Evolutionary conservation across 2,329 filamentous ascomycete species (phyloP).

Genomic region (Incumbomyces lentus): DNA sequence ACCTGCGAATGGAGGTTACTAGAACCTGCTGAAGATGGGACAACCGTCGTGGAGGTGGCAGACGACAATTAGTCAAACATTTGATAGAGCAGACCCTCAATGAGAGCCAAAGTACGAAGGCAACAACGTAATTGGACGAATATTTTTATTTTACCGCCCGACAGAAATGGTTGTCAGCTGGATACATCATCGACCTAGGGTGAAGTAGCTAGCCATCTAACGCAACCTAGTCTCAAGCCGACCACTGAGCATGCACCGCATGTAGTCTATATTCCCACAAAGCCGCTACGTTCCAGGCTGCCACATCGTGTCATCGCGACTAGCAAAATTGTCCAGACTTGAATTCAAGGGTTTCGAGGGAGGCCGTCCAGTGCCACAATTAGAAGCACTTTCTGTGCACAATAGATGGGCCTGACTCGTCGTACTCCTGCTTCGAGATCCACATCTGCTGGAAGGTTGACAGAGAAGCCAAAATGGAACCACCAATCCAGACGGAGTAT

Average conservation of each 20-base stretch:
- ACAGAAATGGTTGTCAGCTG: constrained; percentile 6
- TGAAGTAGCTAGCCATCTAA: neutral
- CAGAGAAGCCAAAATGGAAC: constrained; percentile 97
- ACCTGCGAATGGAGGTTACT: constrained; percentile 78
- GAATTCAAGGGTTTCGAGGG: neutral
- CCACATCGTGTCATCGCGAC: neutral
- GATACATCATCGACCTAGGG: constrained; percentile 5
- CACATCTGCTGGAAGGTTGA: constrained; percentile 99
- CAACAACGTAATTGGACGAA: too few relatives aligned
- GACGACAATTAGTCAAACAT: neutral
- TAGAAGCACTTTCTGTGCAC: constrained; percentile 99
- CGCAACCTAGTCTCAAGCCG: constrained; percentile 3
- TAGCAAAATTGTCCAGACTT: constrained; percentile 1
- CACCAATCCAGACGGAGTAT: constrained; percentile 99
- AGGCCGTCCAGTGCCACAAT: constrained; percentile 28
- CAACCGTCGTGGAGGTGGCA: constrained; percentile 26
- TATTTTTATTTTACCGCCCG: constrained; percentile 4
- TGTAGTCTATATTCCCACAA: constrained; percentile 5
- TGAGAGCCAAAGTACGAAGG: too few relatives aligned
- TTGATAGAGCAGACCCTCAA: too few relatives aligned
- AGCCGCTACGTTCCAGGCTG: neutral
- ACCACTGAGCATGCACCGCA: constrained; percentile 2
- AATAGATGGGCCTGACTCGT: constrained; percentile 98
- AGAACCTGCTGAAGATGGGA: constrained; percentile 65
- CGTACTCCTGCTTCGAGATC: constrained; percentile 99